These are phyloP conservation scores for Scenedesmus sp. DNA, from an alignment of 163 green algal genomes.

Conservation along the genomic window DNA sequence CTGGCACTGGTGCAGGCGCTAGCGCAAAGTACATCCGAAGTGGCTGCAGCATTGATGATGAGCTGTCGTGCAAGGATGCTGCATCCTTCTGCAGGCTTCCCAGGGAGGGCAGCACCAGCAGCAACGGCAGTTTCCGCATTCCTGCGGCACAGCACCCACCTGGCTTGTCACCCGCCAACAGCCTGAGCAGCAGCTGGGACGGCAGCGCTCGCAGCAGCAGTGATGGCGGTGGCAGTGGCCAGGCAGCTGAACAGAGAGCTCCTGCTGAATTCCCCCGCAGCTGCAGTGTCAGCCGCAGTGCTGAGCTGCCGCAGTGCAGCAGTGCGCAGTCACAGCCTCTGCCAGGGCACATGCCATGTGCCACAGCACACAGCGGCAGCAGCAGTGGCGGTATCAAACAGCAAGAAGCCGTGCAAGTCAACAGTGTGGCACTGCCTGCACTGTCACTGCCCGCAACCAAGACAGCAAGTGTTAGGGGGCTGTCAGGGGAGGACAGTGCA, in stretches of 20 bases:
- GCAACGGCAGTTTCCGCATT: not conserved
- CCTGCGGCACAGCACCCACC: not conserved
- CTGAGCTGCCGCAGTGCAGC: not conserved
- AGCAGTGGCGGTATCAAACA: not conserved
- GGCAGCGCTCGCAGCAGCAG: not conserved
- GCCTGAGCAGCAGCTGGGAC: not conserved
- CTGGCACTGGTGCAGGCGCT: not conserved
- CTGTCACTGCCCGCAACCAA: not conserved
- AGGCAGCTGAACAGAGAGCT: not conserved
- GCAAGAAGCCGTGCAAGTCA: not conserved
- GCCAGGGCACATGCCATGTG: not conserved
- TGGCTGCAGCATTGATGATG: slow-evolving; percentile 9
- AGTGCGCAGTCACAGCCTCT: not conserved
- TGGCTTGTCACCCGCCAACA: not conserved
- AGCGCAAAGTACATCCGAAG: not conserved
- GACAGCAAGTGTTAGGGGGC: not conserved
- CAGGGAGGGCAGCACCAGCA: slow-evolving; percentile 16
- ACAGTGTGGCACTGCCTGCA: not conserved
- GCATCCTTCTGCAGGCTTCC: not conserved
- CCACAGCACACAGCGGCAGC: not conserved
- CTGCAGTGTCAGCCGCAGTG: not conserved
- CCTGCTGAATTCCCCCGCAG: not conserved
- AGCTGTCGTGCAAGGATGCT: not conserved
- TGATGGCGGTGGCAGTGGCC: not conserved
- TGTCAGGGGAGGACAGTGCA: not conserved